Conservation (phyloP, 768 basidiomycete species). For the Lanmaoa rubissima region DNA sequence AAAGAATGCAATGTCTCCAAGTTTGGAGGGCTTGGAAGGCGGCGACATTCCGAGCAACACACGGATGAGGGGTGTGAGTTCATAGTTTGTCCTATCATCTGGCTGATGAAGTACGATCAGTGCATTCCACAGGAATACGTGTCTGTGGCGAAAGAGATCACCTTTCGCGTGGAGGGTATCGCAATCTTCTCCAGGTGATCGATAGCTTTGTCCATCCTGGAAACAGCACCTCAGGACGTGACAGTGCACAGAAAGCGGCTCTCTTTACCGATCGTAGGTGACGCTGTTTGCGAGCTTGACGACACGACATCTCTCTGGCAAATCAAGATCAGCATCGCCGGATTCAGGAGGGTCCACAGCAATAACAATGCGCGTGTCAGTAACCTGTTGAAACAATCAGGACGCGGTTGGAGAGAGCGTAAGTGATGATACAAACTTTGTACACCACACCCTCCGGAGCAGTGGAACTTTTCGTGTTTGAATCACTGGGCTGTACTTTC, state of each 20-base stretch:
- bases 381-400: slow-evolving; percentile 48
- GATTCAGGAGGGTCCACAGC: slow-evolving; percentile 68
- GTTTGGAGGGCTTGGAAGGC: slow-evolving; percentile 39
- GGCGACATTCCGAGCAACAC: slow-evolving; percentile 68
- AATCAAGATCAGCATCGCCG: slow-evolving; percentile 61
- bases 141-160: background rate
- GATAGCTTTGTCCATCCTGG: slow-evolving; percentile 85
- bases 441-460: slow-evolving; percentile 82
- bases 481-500: slow-evolving; percentile 31
- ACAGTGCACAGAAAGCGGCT: background rate
- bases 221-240: background rate
- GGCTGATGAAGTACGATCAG: slow-evolving; percentile 20
- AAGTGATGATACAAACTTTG: slow-evolving; percentile 46
- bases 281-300: slow-evolving; percentile 90
- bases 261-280: slow-evolving; percentile 76
- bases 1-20: slow-evolving; percentile 58
- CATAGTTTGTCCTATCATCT: slow-evolving; percentile 42
- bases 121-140: background rate
- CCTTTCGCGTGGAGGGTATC: slow-evolving; percentile 26
- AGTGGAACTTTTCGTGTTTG: slow-evolving; percentile 38
- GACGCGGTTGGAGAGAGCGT: background rate
- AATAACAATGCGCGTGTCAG: slow-evolving; percentile 77
- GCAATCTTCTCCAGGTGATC: slow-evolving; percentile 56
- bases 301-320: slow-evolving; percentile 82
- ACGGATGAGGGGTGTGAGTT: slow-evolving; percentile 52